Evolutionary conservation across 441 rosid species (phyloP).

Genomic region (Pelargonium hybrid): DNA sequence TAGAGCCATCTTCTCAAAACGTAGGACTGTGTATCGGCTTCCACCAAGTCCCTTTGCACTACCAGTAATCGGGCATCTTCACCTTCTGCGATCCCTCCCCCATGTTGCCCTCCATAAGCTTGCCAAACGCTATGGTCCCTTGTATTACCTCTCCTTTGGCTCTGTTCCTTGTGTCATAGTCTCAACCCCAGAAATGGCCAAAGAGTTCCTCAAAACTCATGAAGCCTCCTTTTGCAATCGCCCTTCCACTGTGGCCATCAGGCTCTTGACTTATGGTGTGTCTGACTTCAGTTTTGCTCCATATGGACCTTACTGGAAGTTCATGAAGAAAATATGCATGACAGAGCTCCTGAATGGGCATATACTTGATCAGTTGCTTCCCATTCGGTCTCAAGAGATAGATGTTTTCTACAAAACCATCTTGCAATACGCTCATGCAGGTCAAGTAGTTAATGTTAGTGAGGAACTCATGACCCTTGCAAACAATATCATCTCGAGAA

Average conservation of each 20-base stretch:
- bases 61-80: constrained; percentile 53
- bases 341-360: constrained; percentile 34
- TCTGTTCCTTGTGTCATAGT: constrained; percentile 42
- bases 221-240: constrained; percentile 32
- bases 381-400: constrained; percentile 29
- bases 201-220: constrained; percentile 43
- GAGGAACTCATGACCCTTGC: constrained; percentile 27
- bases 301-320: constrained; percentile 48
- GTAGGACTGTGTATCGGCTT: too few relatives aligned
- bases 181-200: constrained; percentile 41
- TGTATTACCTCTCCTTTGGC: constrained; percentile 39
- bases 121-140: constrained; percentile 36
- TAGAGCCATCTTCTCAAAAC: too few relatives aligned
- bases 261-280: constrained; percentile 38
- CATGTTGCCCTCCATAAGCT: constrained; percentile 52
- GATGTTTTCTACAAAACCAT: constrained; percentile 17
- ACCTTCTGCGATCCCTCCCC: constrained; percentile 41
- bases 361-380: constrained; percentile 25
- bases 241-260: constrained; percentile 23
- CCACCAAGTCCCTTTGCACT: constrained; percentile 18
- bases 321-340: constrained; percentile 44
- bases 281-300: constrained; percentile 36
- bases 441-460: constrained; percentile 28
- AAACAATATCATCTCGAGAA: constrained; percentile 32
- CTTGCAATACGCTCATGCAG: constrained; percentile 19